These are phyloP conservation scores for Umbilicaria muhlenbergii DNA, from an alignment of 495 filamentous ascomycete species.

Conservation along the genomic window DNA sequence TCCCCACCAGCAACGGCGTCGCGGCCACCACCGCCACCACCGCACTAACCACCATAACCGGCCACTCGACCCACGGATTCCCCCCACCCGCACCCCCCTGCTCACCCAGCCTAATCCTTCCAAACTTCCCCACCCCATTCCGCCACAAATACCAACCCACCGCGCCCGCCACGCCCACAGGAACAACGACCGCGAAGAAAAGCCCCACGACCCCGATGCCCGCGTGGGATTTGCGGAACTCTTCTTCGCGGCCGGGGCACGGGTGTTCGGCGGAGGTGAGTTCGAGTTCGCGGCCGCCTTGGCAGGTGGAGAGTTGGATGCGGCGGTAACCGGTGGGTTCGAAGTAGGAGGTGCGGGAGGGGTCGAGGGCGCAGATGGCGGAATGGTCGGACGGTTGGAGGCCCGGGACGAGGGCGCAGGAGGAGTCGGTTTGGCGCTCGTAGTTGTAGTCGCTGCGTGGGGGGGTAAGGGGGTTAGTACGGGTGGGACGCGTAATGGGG, in stretches of 20 bases:
- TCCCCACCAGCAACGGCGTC: slow-evolving; percentile 51
- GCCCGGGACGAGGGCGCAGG: slow-evolving; percentile 60
- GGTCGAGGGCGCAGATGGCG: slow-evolving; percentile 49
- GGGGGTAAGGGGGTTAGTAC: slow-evolving; percentile 9
- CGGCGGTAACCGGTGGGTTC: slow-evolving; percentile 79
- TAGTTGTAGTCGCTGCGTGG: slow-evolving; percentile 77
- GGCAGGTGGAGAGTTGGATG: slow-evolving; percentile 75
- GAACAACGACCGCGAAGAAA: slow-evolving; percentile 71
- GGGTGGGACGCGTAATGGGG: not conserved
- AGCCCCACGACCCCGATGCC: slow-evolving; percentile 57
- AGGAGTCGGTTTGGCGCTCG: slow-evolving; percentile 55
- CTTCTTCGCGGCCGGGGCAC: slow-evolving; percentile 60
- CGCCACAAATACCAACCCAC: slow-evolving; percentile 76
- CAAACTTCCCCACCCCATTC: slow-evolving; percentile 60
- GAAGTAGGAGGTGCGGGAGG: slow-evolving; percentile 54
- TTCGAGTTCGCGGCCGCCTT: slow-evolving; percentile 57
- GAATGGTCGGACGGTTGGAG: slow-evolving; percentile 49
- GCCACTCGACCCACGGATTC: slow-evolving; percentile 56
- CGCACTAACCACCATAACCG: slow-evolving; percentile 62
- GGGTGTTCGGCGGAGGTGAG: slow-evolving; percentile 35
- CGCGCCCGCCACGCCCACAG: slow-evolving; percentile 48
- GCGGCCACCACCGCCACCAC: slow-evolving; percentile 60
- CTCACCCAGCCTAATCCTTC: slow-evolving; percentile 73
- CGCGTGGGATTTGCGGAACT: slow-evolving; percentile 37
- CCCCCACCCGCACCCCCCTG: slow-evolving; percentile 21